Base-by-base conservation (phyloP, 306 rosid genomes). In the Hippophae tibetana region DNA sequence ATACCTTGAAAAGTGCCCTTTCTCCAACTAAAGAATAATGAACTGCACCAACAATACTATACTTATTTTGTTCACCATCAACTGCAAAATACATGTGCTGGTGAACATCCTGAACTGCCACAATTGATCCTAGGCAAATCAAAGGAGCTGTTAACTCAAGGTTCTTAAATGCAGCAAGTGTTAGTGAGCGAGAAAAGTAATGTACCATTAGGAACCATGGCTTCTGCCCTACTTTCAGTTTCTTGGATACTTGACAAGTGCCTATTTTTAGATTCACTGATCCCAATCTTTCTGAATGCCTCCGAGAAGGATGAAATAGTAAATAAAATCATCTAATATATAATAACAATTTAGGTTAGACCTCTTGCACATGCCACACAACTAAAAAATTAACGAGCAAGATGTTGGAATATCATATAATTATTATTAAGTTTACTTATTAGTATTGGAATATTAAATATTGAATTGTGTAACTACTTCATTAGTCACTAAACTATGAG, bases 1-100 rank as follows among this genome's bases (percentile, higher is more conserved):
- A 55, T 83, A 90, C 98, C 96, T 80, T 83, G 87, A 90, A 90
- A 63, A 90, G 94, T 59, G 98, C 96, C 72, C 84, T 82, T 76
- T 85, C 82, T 75, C 98, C 89, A 57, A 64, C 95, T 73, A 90
- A 88, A 68, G 96, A 90, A 79, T 87, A 85, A 81, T 90, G 98
- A 68, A 75, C 62, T 60, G 78, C 66, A 63, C 98, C 92, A 49
- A 61, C 92, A 63, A 85, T 49, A 63, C 71, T 83, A 79, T 78
- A 79, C 64, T 68, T 65, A 57, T 69, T 67, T 47, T 79, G 82
- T 52, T 79, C 79, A 57, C 92, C 86, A 57, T 90, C 94, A 62
- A 90, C 89, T 8, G 89, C 74, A 69, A 90, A 63, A 76, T 81
- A 90, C 93, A 87, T 81, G 67, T 90, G 98, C 63, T 90, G 89